A percentile compares a stretch with the other conserved stretches of the same genome.
Evolutionary conservation across 306 rosid genomes (phyloP).

Genomic region (Acacia confusa): DNA sequence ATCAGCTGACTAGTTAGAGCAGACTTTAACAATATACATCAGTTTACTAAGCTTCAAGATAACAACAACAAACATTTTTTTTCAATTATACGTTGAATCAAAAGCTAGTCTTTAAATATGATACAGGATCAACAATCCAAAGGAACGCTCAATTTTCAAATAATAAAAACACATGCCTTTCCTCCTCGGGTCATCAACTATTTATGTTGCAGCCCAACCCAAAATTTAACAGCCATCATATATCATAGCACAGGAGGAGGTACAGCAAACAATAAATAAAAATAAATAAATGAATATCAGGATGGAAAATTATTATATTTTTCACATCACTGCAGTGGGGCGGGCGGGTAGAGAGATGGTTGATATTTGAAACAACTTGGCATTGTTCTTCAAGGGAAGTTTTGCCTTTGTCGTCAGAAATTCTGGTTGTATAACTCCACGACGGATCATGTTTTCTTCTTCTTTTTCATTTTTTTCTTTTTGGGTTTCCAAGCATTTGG

Average conservation of each 20-base stretch:
- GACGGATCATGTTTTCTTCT: background rate
- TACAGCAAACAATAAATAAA: background rate
- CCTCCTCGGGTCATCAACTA: background rate
- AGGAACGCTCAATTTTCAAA: background rate
- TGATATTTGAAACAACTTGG: background rate
- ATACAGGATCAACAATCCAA: background rate
- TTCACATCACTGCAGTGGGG: background rate
- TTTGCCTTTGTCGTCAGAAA: background rate
- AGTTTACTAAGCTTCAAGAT: background rate
- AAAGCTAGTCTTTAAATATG: background rate
- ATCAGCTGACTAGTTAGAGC: constrained; percentile 18
- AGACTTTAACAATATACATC: background rate
- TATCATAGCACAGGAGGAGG: background rate
- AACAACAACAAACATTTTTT: constrained; percentile 3
- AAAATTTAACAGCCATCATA: background rate
- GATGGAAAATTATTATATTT: background rate
- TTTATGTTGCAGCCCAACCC: background rate
- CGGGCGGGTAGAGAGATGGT: background rate
- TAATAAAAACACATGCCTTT: background rate
- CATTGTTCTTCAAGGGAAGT: background rate
- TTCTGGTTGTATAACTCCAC: background rate
- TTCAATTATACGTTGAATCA: background rate
- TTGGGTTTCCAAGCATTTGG: background rate
- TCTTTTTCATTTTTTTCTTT: background rate
- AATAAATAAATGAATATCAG: background rate